A percentile compares a stretch with the other conserved stretches of the same genome.
Evolutionary conservation across 225 moss, liverwort and hornwort genomes (phyloP).

Genomic region (Pseudoscleropodium purum): DNA sequence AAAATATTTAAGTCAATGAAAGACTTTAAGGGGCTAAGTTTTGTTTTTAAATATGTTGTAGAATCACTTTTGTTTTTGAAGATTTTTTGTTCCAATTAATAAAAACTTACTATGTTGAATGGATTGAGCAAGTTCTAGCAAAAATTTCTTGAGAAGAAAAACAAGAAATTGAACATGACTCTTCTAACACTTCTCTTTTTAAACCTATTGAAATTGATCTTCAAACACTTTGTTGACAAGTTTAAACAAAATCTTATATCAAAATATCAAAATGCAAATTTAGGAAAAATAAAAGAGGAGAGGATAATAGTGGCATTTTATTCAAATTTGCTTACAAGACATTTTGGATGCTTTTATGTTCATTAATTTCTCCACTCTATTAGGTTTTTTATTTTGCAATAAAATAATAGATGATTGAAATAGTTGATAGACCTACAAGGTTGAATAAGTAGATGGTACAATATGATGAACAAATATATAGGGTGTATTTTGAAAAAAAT

Average conservation of each 20-base stretch:
- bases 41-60: background rate
- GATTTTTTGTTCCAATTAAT: background rate
- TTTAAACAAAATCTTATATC: background rate
- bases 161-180: background rate
- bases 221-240: background rate
- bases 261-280: background rate
- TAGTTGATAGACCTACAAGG: rapidly evolving
- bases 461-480: background rate
- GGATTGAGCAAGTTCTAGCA: background rate
- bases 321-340: background rate
- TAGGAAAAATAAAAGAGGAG: background rate
- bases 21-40: rapidly evolving
- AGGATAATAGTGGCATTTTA: background rate
- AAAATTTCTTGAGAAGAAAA: background rate
- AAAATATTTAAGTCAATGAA: background rate
- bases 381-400: background rate
- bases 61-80: rapidly evolving
- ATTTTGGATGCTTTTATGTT: background rate
- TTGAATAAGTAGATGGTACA: background rate
- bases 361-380: background rate
- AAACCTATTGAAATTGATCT: background rate
- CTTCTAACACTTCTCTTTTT: background rate
- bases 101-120: background rate
- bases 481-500: background rate
- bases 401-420: background rate